Evolutionary conservation across 306 rosid species (phyloP), one percentile per base, ranked within the genome.

Genomic region (Pachyrhizus erosus): DNA sequence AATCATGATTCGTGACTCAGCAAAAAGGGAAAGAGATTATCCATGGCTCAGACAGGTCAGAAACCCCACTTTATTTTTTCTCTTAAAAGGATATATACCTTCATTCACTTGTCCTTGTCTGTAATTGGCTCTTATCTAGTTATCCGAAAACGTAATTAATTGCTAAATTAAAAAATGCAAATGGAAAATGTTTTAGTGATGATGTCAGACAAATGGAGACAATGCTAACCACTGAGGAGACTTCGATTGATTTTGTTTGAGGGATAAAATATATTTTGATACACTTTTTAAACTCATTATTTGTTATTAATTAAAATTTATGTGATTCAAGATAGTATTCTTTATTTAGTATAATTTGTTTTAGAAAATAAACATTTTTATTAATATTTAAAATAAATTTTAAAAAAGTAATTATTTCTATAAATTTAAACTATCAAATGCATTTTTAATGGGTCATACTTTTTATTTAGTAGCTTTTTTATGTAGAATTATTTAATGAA

Each of bases 41-140:
- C 79, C 62, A n/a, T 46, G 17, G 2, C 2, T 51, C 14, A 5
- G 51, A 34, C 14, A 37, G 0, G 39, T 75, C 24, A 13, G 68
- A 57, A 13, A 3, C 40, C n/a, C 54, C 23, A 29, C 33, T 64
- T n/a, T 27, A 2, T 17, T 76, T 61, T 61, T 26, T 62, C 7
- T 45, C 42, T 20, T 13, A 45, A 77, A 45, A 73, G 39, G 51
- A 23, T 37, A 65, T 33, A 43, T n/a, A n/a, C n/a, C n/a, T n/a
- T n/a, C n/a, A n/a, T n/a, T 77, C 26, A 76, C 58, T 83, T 43
- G 39, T 43, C 62, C 29, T 83, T 29, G n/a, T 43, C 49, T 70
- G 18, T 31, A 23, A 49, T 3, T 27, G 37, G 42, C 7, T n/a
- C 73, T 83, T 61, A 78, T 83, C 75, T 42, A 15, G 7, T 76